Base-by-base conservation (phyloP, 257 asterid genomes). In the Scutellaria minor region DNA sequence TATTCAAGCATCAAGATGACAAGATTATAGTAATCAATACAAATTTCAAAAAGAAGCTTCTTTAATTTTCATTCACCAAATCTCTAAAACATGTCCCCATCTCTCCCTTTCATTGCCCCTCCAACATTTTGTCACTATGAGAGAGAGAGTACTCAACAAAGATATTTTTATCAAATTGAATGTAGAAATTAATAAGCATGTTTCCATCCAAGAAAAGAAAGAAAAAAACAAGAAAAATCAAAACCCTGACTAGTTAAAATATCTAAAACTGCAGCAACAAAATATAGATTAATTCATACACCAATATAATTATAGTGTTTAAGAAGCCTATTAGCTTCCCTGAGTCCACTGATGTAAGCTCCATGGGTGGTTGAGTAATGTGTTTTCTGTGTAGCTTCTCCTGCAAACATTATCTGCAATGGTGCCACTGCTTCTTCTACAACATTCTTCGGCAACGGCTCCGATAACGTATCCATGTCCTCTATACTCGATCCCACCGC, bases 331-430 rank as follows among this genome's bases (percentile, higher is more conserved):
- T 73, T 81, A 42, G 98, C 97, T 86, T 93, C 98, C 76, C 98
- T 87, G 55, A 90, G 70, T 56, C 98, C 98, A 75, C 97, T 93
- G 73, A 78, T 86, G 79, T 93, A 83, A 65, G 97, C 98, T 35
- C 98, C 98, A 65, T 93, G 98, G 44, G 97, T 93, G 4, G 98
- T 93, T n/a, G 98, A 93, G 77, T 90, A 93, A 67, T 88, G 90
- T 54, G 89, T 86, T 79, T 76, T 85, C 60, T 85, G 95, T 5
- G 98, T 90, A 6, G 97, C 98, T 83, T 93, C 98, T 45, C 98
- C 98, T 8, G 97, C 97, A 65, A 93, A 90, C 35, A 93, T 79
- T 6, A 93, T 76, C 71, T 93, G 98, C 37, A 93, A 82, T 18
- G 86, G 82, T 10, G 91, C 77, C 6, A 62, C 14, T 11, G 53